phyloP scores from a whole-genome alignment of 2,329 filamentous ascomycete species.

The Pseudogymnoascus sp. region DNA sequence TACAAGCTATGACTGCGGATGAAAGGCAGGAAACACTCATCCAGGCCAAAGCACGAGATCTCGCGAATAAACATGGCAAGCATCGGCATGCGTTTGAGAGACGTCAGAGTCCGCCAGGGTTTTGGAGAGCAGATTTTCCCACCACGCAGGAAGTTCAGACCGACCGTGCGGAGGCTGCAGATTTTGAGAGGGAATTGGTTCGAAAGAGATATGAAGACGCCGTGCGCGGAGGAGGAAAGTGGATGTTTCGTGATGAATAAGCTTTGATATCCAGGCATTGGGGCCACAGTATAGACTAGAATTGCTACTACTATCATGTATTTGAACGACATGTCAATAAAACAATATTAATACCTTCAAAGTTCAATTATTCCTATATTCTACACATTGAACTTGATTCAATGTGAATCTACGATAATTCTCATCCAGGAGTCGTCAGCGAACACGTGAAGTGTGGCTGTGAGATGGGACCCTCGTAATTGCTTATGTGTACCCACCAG shows the following conservation, averaged over 20 bases:
- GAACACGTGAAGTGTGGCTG: conserved; percentile 2
- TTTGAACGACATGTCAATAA: not conserved
- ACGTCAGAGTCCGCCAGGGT: conserved; percentile 69
- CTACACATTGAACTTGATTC: not conserved
- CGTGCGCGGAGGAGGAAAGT: conserved; percentile 65
- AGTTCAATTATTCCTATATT: not conserved
- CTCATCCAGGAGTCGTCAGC: not conserved
- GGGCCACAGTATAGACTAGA: conserved; percentile 4
- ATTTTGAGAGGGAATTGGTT: conserved; percentile 54
- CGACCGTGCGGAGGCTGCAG: conserved; percentile 57
- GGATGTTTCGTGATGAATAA: conserved; percentile 71
- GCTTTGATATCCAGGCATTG: not conserved
- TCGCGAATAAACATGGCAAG: conserved; percentile 68
- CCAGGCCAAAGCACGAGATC: conserved; percentile 63
- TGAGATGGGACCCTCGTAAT: conserved; percentile 2
- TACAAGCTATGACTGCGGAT: conserved; percentile 49
- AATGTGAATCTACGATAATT: not conserved
- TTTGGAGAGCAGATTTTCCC: conserved; percentile 86
- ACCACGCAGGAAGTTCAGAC: conserved; percentile 68
- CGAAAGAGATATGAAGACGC: conserved; percentile 73
- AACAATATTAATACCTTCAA: not conserved
- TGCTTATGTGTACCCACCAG: not conserved
- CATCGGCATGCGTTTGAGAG: conserved; percentile 69
- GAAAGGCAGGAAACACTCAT: conserved; percentile 59
- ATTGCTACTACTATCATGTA: not conserved